These are phyloP conservation scores for Xerocomus amazonicus DNA, from an alignment of 1,284 basidiomycete species.

Conservation along the genomic window DNA sequence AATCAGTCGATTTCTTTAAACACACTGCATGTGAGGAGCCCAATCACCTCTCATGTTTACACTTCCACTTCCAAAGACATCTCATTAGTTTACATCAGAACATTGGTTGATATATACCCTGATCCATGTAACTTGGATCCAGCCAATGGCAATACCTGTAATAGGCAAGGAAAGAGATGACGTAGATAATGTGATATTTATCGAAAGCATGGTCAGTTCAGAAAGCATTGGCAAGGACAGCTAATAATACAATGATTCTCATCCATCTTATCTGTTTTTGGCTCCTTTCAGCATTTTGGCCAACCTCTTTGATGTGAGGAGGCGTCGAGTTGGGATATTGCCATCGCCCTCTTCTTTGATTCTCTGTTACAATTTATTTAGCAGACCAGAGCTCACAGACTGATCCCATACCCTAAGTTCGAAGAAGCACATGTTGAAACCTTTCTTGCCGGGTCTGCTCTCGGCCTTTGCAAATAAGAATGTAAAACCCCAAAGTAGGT, in stretches of 20 bases:
- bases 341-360: conserved; percentile 19
- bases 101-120: conserved; percentile 16
- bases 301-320: conserved; percentile 13
- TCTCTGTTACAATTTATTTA: conserved; percentile 18
- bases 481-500: background rate
- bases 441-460: conserved; percentile 16
- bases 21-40: conserved; percentile 7
- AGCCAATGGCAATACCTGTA: background rate
- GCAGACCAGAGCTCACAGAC: background rate
- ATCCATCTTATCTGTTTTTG: background rate
- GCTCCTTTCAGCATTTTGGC: conserved; percentile 11
- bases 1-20: background rate
- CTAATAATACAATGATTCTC: background rate
- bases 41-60: conserved; percentile 9
- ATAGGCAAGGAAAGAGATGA: background rate
- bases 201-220: conserved; percentile 10
- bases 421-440: conserved; percentile 31
- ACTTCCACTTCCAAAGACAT: conserved; percentile 10
- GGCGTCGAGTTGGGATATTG: conserved; percentile 23
- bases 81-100: conserved; percentile 10
- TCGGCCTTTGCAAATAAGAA: conserved; percentile 19
- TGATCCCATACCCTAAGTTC: conserved; percentile 20
- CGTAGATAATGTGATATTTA: background rate
- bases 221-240: background rate
- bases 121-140: conserved; percentile 8